Percentiles rank a stretch among this genome's conserved stretches.
Evolutionary conservation across 2,329 filamentous ascomycete genomes (phyloP).

Genomic region (Leptodontidium sp.): DNA sequence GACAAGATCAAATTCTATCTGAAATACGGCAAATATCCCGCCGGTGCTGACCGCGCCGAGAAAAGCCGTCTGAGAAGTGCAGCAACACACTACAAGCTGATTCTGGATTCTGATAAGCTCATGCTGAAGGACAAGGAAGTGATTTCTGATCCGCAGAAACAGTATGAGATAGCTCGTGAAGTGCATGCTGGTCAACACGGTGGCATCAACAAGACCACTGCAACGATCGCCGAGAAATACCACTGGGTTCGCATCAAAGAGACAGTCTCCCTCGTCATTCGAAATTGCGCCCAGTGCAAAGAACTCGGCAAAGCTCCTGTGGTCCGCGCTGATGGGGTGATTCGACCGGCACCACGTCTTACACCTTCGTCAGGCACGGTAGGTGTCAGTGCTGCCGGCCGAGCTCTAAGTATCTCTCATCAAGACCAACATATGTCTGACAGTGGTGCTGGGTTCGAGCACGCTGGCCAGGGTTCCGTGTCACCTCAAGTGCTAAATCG

Average conservation of each 20-base stretch:
- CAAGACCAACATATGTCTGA: constrained; percentile 23
- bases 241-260: constrained; percentile 99
- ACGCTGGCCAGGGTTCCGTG: constrained; percentile 43
- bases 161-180: constrained; percentile 86
- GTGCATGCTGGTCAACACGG: constrained; percentile 82
- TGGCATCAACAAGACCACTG: constrained; percentile 98
- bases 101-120: constrained; percentile 72
- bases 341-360: constrained; percentile 32
- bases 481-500: constrained; percentile 46
- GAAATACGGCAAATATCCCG: constrained; percentile 91
- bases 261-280: constrained; percentile 93
- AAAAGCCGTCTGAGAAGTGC: constrained; percentile 94
- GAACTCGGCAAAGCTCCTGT: constrained; percentile 70
- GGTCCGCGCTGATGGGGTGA: constrained; percentile 40
- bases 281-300: constrained; percentile 90
- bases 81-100: constrained; percentile 92
- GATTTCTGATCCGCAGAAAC: constrained; percentile 85
- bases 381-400: constrained; percentile 40
- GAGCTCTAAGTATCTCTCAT: constrained; percentile 38
- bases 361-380: constrained; percentile 23
- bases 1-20: constrained; percentile 99
- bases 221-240: constrained; percentile 89
- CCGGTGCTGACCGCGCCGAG: constrained; percentile 91
- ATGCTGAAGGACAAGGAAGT: constrained; percentile 99
- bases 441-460: constrained; percentile 25